Evolutionary conservation across 345 rosid species (phyloP), one percentile per base, ranked within the genome.

Genomic region (Salix suchowensis): DNA sequence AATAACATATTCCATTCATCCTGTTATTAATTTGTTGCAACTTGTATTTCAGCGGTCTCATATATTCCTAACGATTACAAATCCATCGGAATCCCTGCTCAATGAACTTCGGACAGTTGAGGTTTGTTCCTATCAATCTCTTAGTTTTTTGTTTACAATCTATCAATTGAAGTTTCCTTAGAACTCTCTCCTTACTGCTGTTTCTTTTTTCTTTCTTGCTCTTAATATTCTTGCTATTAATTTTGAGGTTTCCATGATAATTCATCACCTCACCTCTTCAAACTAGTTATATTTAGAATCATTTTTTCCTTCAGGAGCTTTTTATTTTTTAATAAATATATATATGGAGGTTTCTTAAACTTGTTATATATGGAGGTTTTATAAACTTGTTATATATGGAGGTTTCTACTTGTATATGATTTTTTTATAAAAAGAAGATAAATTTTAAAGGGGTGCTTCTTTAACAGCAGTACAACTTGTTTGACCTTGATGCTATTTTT

Each of bases 41-140:
- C 23, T 77, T 50, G 32, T 77, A 80, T 71, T 81, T 78, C 94
- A 96, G 99, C 95, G 99, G 11, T 85, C 89, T 68, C 91, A 94
- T 86, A 79, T 96, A 83, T 74, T 88, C 72, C 65, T 84, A 76
- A 96, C 99, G 19, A 92, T 96, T 82, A 92, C 98, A 58, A 81
- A 87, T 65, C 98, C 99, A 18, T 89, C 98, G 6, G 99, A 96
- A 78, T 92, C 97, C n/a, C 90, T 94, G 84, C 90, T 96, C 70
- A 90, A 82, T 81, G 98, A 96, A 74, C 97, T 96, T 24, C 94
- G 97, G 71, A 90, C 89, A 36, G 97, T 94, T 70, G 99, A 96
- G 99, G 99, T 96, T 80, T 79, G 92, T 84, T 84, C 52, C 77
- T 65, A n/a, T 67, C 3, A 18, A 58, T 78, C 72, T 54, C 73